Evolutionary conservation across 164 flowering plant genomes (phyloP), one percentile per base, ranked within the genome.

Genomic region (Tetrastigma voinierianum): DNA sequence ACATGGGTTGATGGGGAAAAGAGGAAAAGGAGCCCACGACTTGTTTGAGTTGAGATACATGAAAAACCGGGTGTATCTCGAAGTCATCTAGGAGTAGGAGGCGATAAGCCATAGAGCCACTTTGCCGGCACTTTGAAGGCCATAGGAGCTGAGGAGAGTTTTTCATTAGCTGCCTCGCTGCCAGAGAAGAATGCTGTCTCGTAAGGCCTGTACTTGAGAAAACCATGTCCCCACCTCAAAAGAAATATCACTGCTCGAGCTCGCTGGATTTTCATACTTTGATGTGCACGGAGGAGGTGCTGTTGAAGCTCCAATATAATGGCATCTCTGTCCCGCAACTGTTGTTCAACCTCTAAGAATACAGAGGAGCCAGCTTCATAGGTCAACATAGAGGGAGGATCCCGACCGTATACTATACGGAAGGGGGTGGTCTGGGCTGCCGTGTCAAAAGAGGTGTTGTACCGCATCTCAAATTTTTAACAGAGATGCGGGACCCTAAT

Each of bases 31-130:
- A n/a, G n/a, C n/a, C n/a, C n/a, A n/a, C n/a, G n/a, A n/a, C n/a
- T n/a, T n/a, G n/a, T n/a, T 56, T 56, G 8, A 56, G 59, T 18
- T 18, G n/a, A 4, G 59, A 56, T n/a, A 56, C 25, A 56, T 56
- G 59, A 14, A 56, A 56, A 5, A 56, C 59, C 9, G 25, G 59
- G 14, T 56, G 59, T 2, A 56, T 18, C 10, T 19, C 9, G 9
- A 7, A 10, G 20, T 9, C 4, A 3, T 19, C 59, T 4, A 25
- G 59, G 6, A 56, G n/a, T 7, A 18, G 16, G 6, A 56, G 59
- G 9, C 20, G 18, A 23, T 56, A 56, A 17, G 59, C 59, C 23
- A 56, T 25, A 2, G 6, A 10, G 12, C 59, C 21, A 10, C 18
- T 56, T n/a, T 56, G 6, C 12, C 25, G 14, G 6, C 10, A 56